phyloP scores from a whole-genome alignment of 2,329 filamentous ascomycete species.

The Camptophora hylomeconis region DNA sequence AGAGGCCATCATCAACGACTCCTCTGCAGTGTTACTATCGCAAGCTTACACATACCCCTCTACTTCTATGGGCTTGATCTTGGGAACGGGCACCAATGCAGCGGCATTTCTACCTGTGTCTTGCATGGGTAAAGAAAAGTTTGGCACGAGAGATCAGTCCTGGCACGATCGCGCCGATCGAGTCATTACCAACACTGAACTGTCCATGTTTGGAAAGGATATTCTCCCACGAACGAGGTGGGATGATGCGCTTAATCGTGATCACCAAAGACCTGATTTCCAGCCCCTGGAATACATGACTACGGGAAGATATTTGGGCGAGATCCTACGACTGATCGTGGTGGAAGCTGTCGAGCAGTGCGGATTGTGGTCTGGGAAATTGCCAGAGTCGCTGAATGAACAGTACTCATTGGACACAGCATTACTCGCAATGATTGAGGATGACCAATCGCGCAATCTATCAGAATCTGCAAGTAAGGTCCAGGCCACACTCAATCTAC shows the following conservation, averaged over 20 bases:
- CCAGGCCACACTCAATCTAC: conserved; percentile 38
- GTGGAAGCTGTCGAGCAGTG: conserved; percentile 45
- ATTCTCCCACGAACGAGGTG: conserved; percentile 47
- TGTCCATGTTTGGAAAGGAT: conserved; percentile 50
- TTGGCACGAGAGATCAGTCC: conserved; percentile 38
- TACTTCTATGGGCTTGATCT: conserved; percentile 50
- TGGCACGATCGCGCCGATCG: conserved; percentile 46
- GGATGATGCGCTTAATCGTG: conserved; percentile 47
- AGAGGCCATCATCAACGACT: conserved; percentile 52
- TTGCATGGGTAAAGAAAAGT: conserved; percentile 42
- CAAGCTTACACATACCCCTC: conserved; percentile 48
- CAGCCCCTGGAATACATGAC: conserved; percentile 54
- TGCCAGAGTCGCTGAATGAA: conserved; percentile 42
- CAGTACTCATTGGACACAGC: conserved; percentile 48
- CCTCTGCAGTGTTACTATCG: conserved; percentile 47
- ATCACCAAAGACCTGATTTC: conserved; percentile 46
- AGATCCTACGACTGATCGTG: conserved; percentile 48
- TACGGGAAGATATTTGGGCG: conserved; percentile 50
- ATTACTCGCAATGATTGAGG: conserved; percentile 44
- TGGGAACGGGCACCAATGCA: conserved; percentile 53
- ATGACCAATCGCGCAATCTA: conserved; percentile 27
- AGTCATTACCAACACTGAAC: conserved; percentile 52
- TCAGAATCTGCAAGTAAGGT: conserved; percentile 32
- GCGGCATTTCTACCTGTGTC: conserved; percentile 47
- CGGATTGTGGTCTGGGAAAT: conserved; percentile 42